phyloP scores from a whole-genome alignment of 257 asterid species.

The Nemophila menziesii region DNA sequence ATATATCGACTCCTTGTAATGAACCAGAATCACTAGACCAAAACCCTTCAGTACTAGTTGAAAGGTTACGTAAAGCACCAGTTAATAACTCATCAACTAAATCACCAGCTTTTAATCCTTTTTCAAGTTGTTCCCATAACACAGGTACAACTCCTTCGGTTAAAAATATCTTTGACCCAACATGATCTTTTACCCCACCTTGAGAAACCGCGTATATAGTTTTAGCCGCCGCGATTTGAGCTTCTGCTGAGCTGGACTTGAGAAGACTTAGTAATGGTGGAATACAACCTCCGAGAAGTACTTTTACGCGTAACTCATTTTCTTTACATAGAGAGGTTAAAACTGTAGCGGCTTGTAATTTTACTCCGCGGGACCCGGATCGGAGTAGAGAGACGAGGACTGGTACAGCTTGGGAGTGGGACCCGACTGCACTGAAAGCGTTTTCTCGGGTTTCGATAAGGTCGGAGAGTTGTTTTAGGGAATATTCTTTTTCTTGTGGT shows the following conservation, averaged over 20 bases:
- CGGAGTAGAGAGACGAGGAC: conserved; percentile 96
- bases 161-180: conserved; percentile 91
- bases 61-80: conserved; percentile 78
- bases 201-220: conserved; percentile 93
- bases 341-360: conserved; percentile 85
- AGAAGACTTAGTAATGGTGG: conserved; percentile 97
- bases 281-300: conserved; percentile 92
- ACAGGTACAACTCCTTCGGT: conserved; percentile 98
- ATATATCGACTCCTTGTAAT: conserved; percentile 91
- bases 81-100: conserved; percentile 76
- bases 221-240: conserved; percentile 90
- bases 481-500: conserved; percentile 65
- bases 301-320: conserved; percentile 88
- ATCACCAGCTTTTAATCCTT: conserved; percentile 85
- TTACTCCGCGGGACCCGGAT: conserved; percentile 82
- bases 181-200: conserved; percentile 92
- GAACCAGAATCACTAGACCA: conserved; percentile 74
- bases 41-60: conserved; percentile 90
- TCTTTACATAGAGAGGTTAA: conserved; percentile 91
- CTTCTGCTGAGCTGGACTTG: conserved; percentile 82
- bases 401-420: conserved; percentile 99
- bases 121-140: conserved; percentile 77
- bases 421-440: conserved; percentile 94
- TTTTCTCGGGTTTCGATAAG: conserved; percentile 72
- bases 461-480: conserved; percentile 69